Conservation (phyloP, 2,329 filamentous ascomycete genomes). For the Hymenoscyphus fructigenus region DNA sequence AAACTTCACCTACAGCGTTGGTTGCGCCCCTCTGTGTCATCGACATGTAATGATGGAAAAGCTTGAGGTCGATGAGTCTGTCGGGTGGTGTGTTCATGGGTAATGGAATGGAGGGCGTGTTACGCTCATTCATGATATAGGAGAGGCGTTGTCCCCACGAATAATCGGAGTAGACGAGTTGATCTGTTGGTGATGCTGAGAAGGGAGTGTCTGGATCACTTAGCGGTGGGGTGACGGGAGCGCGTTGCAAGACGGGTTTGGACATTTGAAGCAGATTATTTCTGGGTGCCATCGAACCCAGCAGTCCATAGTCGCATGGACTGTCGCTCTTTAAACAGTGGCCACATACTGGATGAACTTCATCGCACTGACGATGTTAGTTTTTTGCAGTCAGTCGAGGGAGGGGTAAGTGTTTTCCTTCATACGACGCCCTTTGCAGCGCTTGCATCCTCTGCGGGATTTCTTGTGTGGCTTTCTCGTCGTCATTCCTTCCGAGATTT, state of each 20-base stretch:
- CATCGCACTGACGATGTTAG: constrained; percentile 52
- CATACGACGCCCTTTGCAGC: constrained; percentile 66
- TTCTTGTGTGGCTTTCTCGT: constrained; percentile 63
- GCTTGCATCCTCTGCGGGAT: constrained; percentile 61
- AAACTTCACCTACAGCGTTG: neutral
- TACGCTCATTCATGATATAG: constrained; percentile 19
- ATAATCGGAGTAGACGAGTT: constrained; percentile 1
- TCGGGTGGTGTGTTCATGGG: constrained; percentile 21
- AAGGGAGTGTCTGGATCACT: constrained; percentile 3
- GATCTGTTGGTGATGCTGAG: constrained; percentile 3
- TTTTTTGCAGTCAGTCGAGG: neutral
- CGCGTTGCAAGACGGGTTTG: neutral
- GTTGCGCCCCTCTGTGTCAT: constrained; percentile 39
- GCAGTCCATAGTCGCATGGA: constrained; percentile 58
- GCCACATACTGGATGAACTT: constrained; percentile 60
- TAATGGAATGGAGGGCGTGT: constrained; percentile 1
- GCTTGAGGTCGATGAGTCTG: constrained; percentile 51
- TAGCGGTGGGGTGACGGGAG: neutral
- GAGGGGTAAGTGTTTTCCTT: constrained; percentile 49
- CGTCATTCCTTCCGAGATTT: constrained; percentile 11
- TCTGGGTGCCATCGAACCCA: neutral
- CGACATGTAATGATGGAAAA: constrained; percentile 63
- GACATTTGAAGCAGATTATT: constrained; percentile 6
- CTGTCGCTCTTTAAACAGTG: constrained; percentile 65
- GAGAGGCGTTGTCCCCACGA: neutral